These are phyloP conservation scores for Nitzschia sp. DNA, from an alignment of 108 stramenopile genomes.

Conservation along the genomic window DNA sequence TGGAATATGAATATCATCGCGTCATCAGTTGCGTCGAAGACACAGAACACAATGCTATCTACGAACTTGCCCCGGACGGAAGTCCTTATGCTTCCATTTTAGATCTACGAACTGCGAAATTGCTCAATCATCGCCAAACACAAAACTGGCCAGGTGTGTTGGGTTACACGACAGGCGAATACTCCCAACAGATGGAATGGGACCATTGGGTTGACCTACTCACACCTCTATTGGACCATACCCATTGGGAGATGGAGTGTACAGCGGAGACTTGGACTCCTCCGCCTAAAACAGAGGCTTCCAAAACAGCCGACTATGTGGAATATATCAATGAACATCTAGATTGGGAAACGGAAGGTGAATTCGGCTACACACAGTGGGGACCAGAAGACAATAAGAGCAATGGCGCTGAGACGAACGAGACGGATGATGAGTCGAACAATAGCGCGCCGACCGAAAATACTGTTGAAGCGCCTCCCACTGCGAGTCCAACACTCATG, in stretches of 20 bases:
- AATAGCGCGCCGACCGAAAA: background rate
- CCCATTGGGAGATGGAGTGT: slow-evolving; percentile 41
- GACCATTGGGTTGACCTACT: slow-evolving; percentile 37
- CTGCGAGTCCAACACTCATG: too few species aligned
- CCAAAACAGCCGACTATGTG: slow-evolving; percentile 45
- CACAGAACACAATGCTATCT: slow-evolving; percentile 30
- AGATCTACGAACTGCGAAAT: slow-evolving; percentile 56
- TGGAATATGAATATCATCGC: slow-evolving; percentile 40
- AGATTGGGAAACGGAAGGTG: slow-evolving; percentile 56
- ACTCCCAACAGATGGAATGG: slow-evolving; percentile 46
- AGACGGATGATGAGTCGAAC: background rate
- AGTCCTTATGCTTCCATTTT: slow-evolving; percentile 27
- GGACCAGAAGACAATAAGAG: slow-evolving; percentile 5
- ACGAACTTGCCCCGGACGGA: slow-evolving; percentile 30
- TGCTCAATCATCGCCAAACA: slow-evolving; percentile 38
- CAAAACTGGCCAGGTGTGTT: slow-evolving; percentile 18
- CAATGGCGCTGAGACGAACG: background rate
- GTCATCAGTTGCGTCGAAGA: slow-evolving; percentile 38
- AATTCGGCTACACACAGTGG: slow-evolving; percentile 45
- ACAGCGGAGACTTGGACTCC: slow-evolving; percentile 21
- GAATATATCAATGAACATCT: slow-evolving; percentile 55
- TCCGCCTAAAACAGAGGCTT: background rate
- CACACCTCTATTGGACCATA: slow-evolving; percentile 41
- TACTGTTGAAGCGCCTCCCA: background rate
- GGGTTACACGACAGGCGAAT: slow-evolving; percentile 29